phyloP scores from a whole-genome alignment of 169 alveolate genomes.

The Eimeria sp. region DNA sequence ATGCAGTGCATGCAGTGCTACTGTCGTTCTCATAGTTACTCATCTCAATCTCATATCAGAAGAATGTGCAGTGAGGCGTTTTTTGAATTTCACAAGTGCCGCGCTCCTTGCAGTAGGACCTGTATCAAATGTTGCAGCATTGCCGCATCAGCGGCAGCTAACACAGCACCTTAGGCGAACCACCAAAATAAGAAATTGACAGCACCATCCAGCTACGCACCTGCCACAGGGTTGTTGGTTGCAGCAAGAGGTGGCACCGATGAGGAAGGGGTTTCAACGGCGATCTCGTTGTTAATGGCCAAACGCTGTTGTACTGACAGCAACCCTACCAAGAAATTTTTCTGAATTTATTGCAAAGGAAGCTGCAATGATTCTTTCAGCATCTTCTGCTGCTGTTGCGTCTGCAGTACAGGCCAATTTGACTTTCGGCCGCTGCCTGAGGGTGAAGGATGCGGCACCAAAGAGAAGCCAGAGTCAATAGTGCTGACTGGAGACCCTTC shows the following conservation, averaged over 20 bases:
- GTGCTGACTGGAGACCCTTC: slow-evolving; percentile 47
- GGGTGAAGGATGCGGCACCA: background rate
- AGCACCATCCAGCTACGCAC: background rate
- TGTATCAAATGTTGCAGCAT: background rate
- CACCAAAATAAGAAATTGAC: background rate
- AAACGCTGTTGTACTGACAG: background rate
- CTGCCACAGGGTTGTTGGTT: background rate
- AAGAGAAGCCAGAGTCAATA: background rate
- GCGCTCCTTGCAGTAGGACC: background rate
- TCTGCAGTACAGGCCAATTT: slow-evolving; percentile 45
- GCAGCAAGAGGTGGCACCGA: background rate
- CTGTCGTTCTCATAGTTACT: too few relatives aligned
- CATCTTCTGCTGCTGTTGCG: background rate
- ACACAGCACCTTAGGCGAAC: background rate
- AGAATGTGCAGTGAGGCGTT: too few relatives aligned
- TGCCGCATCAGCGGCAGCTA: background rate
- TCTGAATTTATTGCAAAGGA: background rate
- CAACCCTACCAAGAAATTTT: background rate
- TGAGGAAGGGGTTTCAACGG: background rate
- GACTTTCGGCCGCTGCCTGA: slow-evolving; percentile 63
- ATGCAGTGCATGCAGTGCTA: too few relatives aligned
- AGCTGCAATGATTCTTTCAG: background rate
- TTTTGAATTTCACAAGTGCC: background rate
- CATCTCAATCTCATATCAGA: background rate
- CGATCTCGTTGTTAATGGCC: background rate